A percentile compares a stretch with the other conserved stretches of the same genome.
These are phyloP conservation scores for Hylodesmum podocarpum DNA, from an alignment of 306 rosid species.

Conservation along the genomic window DNA sequence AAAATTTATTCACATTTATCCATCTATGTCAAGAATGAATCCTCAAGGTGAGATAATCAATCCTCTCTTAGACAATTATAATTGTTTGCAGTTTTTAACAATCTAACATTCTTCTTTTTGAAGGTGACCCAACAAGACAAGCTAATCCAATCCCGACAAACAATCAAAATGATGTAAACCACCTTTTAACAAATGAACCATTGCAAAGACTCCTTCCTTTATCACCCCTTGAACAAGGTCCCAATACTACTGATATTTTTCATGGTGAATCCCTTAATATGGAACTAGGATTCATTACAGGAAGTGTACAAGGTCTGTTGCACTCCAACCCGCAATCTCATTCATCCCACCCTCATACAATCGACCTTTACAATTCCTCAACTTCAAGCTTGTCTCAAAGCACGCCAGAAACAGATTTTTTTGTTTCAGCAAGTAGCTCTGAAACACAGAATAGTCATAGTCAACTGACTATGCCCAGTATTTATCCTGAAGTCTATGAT, in stretches of 20 bases:
- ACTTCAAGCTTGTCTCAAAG: no score
- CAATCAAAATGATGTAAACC: not conserved
- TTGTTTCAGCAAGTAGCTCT: not conserved
- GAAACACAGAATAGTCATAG: not conserved
- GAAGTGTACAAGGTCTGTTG: no score
- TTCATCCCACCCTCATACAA: no score
- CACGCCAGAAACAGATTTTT: not conserved
- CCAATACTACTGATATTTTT: no score
- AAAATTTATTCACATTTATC: no score
- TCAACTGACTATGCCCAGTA: not conserved
- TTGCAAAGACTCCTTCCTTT: not conserved
- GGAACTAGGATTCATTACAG: no score
- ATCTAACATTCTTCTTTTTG: not conserved
- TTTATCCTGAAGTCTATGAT: not conserved
- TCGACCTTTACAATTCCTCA: no score
- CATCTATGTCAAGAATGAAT: conserved; percentile 27
- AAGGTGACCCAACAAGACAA: not conserved
- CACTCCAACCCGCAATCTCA: no score
- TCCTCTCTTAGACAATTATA: not conserved
- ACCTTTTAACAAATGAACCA: not conserved
- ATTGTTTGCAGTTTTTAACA: not conserved
- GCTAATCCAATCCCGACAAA: not conserved
- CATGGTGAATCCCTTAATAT: no score
- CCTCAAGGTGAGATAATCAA: conserved; percentile 4
- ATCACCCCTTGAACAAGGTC: not conserved